phyloP scores from a whole-genome alignment of 805 yeast genomes.

The Scheffersomyces amazonensis region DNA sequence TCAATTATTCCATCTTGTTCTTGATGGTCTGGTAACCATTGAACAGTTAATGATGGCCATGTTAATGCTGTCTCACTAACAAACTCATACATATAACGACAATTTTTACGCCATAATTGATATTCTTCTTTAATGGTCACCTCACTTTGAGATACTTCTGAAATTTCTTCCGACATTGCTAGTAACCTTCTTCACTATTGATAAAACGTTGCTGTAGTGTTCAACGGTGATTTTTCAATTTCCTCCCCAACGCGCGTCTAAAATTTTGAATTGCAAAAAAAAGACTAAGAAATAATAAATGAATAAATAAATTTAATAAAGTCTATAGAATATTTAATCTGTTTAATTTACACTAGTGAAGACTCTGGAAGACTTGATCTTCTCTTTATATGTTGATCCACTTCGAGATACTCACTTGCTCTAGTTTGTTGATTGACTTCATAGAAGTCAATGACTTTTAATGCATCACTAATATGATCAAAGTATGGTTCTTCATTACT shows the following conservation, averaged over 20 bases:
- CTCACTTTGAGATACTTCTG: constrained; percentile 25
- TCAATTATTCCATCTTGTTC: constrained; percentile 29
- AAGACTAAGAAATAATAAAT: neutral
- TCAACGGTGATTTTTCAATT: too few species aligned
- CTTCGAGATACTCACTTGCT: constrained; percentile 6
- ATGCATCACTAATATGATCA: constrained; percentile 36
- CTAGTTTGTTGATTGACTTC: constrained; percentile 13
- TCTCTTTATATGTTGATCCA: constrained; percentile 6
- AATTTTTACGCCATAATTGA: constrained; percentile 76
- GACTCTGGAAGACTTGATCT: constrained; percentile 6
- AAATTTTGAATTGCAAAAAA: too few species aligned
- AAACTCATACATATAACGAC: constrained; percentile 79
- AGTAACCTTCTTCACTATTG: too few species aligned
- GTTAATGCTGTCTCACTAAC: constrained; percentile 75
- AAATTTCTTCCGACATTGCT: constrained; percentile 1
- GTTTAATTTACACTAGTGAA: constrained; percentile 3
- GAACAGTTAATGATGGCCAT: constrained; percentile 81
- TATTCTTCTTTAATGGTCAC: constrained; percentile 62
- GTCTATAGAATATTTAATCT: too few species aligned
- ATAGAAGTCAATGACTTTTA: constrained; percentile 34
- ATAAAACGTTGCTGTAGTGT: too few species aligned
- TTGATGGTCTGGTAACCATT: constrained; percentile 61
- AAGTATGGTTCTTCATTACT: constrained; percentile 27
- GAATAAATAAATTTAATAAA: neutral
- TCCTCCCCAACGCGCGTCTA: too few species aligned